A percentile compares a stretch with the other conserved stretches of the same genome.
Conservation (phyloP, 164 flowering plant genomes). For the Magnolia kwangsiensis region DNA sequence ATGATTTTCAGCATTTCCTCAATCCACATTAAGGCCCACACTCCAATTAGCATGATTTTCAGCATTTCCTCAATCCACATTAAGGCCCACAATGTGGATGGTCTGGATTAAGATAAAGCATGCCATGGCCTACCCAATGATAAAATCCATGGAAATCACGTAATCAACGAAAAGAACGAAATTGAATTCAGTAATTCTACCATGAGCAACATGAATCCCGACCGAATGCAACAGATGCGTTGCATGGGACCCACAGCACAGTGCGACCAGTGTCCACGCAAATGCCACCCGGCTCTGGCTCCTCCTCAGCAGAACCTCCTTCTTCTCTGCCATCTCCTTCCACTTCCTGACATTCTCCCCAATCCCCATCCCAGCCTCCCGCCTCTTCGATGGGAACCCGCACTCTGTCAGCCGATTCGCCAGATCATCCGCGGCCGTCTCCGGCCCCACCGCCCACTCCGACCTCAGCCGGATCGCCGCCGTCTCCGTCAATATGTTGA, state of each 20-base stretch:
- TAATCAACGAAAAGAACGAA: background rate
- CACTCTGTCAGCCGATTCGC: slow-evolving; percentile 66
- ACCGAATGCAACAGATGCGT: slow-evolving; percentile 81
- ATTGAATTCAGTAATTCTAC: slow-evolving; percentile 24
- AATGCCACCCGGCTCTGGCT: slow-evolving; percentile 66
- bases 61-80: too few relatives aligned
- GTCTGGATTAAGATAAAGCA: too few relatives aligned
- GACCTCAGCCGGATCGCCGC: slow-evolving; percentile 64
- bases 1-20: too few relatives aligned
- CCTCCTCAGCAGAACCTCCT: slow-evolving; percentile 55
- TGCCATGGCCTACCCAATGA: too few relatives aligned
- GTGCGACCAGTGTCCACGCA: slow-evolving; percentile 93
- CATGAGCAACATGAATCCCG: slow-evolving; percentile 83
- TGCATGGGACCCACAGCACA: slow-evolving; percentile 87
- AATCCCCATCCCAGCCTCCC: slow-evolving; percentile 60
- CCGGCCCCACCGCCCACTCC: slow-evolving; percentile 22
- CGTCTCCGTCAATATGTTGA: slow-evolving; percentile 83
- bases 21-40: too few relatives aligned
- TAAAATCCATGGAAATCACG: background rate
- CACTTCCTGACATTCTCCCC: slow-evolving; percentile 82
- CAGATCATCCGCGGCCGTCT: slow-evolving; percentile 49
- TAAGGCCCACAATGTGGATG: too few relatives aligned
- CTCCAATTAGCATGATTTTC: too few relatives aligned
- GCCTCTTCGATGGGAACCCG: slow-evolving; percentile 70
- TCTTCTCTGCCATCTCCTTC: slow-evolving; percentile 79